Evolutionary conservation across 352 stramenopile species (phyloP).

Genomic region (Aphanomyces stellatus): DNA sequence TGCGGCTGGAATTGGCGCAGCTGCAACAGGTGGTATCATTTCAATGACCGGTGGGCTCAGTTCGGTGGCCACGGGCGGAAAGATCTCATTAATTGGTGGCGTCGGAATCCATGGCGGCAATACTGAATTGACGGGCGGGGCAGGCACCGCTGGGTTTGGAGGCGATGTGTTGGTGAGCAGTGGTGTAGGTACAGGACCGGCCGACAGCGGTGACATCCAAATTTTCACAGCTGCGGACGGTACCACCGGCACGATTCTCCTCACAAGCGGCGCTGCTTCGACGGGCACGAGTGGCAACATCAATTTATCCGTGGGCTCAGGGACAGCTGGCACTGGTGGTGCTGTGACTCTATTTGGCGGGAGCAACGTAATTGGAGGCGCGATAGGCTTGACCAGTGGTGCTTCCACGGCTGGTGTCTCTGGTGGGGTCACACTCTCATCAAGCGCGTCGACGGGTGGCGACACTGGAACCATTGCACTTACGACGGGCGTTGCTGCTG

Average conservation of each 20-base stretch:
- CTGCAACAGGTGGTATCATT: slow-evolving; percentile 16
- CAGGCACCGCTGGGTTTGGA: slow-evolving; percentile 16
- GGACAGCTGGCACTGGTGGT: slow-evolving; percentile 20
- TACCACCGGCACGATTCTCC: slow-evolving; percentile 22
- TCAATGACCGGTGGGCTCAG: slow-evolving; percentile 15
- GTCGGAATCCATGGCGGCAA: slow-evolving; percentile 17
- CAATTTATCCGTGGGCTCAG: neutral
- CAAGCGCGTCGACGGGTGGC: slow-evolving; percentile 13
- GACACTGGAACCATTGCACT: slow-evolving; percentile 15
- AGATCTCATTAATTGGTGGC: slow-evolving; percentile 11
- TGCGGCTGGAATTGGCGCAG: slow-evolving; percentile 13
- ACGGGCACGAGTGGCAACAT: slow-evolving; percentile 13
- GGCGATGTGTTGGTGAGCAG: slow-evolving; percentile 25
- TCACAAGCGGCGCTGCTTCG: slow-evolving; percentile 23
- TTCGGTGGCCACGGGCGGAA: slow-evolving; percentile 10
- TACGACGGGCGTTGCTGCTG: neutral
- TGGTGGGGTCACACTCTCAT: neutral
- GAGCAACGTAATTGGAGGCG: neutral
- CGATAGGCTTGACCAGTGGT: neutral
- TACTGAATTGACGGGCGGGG: slow-evolving; percentile 14
- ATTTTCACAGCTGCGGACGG: slow-evolving; percentile 22
- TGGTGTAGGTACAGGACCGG: slow-evolving; percentile 20
- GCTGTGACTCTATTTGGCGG: slow-evolving; percentile 10
- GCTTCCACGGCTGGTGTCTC: neutral
- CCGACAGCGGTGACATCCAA: slow-evolving; percentile 23